Evolutionary conservation across 202 grass and related monocot species (phyloP).

Genomic region (Carex arenaria): DNA sequence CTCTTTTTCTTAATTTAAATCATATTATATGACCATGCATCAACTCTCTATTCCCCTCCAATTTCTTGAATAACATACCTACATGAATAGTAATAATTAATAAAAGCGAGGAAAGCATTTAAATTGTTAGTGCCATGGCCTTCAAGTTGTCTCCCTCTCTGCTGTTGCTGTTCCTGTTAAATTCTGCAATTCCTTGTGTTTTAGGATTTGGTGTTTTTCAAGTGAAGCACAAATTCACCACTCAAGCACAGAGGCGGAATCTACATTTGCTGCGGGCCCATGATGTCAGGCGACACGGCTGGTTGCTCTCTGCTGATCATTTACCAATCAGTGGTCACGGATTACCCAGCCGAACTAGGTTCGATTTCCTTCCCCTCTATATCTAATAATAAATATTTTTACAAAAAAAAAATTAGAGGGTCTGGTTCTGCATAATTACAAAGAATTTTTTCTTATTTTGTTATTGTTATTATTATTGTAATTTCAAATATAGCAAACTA

Average conservation of each 20-base stretch:
- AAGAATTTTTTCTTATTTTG: too few species aligned
- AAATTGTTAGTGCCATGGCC: background rate
- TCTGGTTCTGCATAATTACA: too few species aligned
- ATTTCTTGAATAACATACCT: too few species aligned
- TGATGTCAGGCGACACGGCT: slow-evolving; percentile 46
- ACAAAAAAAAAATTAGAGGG: too few species aligned
- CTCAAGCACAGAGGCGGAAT: slow-evolving; percentile 17
- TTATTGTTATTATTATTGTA: too few species aligned
- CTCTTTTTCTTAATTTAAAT: too few species aligned
- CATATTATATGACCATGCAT: too few species aligned
- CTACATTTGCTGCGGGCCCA: slow-evolving; percentile 48
- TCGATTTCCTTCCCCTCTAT: background rate
- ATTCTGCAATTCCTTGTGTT: slow-evolving; percentile 9
- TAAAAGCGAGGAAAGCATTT: background rate
- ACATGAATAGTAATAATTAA: too few species aligned
- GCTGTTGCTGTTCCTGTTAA: background rate
- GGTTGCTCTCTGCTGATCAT: slow-evolving; percentile 48
- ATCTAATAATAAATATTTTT: background rate
- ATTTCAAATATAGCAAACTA: too few species aligned
- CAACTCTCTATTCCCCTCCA: too few species aligned
- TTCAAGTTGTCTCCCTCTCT: slow-evolving; percentile 9
- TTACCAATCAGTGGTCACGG: slow-evolving; percentile 63
- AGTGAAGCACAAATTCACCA: slow-evolving; percentile 62
- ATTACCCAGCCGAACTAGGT: slow-evolving; percentile 70
- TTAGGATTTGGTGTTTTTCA: slow-evolving; percentile 50